A percentile compares a stretch with the other conserved stretches of the same genome.
phyloP scores from a whole-genome alignment of 169 alveolate species.

The Plasmodium coatneyi region DNA sequence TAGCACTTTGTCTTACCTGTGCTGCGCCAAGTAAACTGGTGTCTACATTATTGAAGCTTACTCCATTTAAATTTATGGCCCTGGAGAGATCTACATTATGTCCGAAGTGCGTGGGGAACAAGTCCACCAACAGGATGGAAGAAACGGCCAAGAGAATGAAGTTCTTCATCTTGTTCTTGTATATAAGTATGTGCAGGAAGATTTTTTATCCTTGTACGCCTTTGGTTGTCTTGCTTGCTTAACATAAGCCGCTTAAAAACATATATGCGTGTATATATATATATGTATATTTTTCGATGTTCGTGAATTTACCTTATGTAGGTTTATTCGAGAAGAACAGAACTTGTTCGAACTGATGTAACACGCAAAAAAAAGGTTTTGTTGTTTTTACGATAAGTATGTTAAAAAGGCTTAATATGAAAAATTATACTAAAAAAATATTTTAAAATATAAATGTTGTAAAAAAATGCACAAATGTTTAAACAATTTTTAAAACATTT shows the following conservation, averaged over 20 bases:
- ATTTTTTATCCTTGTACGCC: background rate
- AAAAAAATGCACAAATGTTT: background rate
- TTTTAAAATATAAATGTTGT: background rate
- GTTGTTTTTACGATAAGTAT: background rate
- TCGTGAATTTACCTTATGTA: background rate
- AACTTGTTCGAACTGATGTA: background rate
- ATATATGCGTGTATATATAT: background rate
- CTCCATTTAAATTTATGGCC: slow-evolving; percentile 23
- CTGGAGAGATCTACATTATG: slow-evolving; percentile 4
- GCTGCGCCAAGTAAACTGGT: slow-evolving; percentile 5
- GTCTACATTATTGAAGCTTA: slow-evolving; percentile 19
- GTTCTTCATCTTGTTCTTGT: slow-evolving; percentile 29
- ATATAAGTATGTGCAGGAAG: background rate
- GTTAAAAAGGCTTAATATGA: background rate
- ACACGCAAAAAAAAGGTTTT: background rate
- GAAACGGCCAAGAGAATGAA: slow-evolving; percentile 25
- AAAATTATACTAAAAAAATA: background rate
- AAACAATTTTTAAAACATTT: background rate
- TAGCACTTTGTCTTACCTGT: background rate
- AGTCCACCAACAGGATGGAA: slow-evolving; percentile 34
- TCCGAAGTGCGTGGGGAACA: background rate
- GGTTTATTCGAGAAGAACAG: background rate
- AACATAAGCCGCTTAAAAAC: background rate
- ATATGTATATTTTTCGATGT: background rate
- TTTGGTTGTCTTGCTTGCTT: background rate